A percentile compares a stretch with the other conserved stretches of the same genome.
Conservation (phyloP, 108 stramenopile genomes). For the Nitzschia sp. region DNA sequence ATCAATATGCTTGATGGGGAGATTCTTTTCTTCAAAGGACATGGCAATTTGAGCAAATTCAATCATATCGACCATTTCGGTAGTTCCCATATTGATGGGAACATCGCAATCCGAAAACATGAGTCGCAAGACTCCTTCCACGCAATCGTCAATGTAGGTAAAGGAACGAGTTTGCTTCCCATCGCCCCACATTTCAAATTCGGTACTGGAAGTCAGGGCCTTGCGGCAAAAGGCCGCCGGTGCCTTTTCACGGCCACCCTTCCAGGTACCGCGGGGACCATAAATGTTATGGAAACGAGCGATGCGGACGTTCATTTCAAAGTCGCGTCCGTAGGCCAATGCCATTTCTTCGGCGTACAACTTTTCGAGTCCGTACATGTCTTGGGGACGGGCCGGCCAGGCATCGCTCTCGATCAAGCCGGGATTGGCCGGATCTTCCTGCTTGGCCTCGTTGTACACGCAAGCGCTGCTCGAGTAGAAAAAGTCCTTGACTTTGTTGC, state of each 20-base stretch:
- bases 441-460: slow-evolving; percentile 99
- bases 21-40: slow-evolving; percentile 81
- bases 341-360: slow-evolving; percentile 99
- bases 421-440: slow-evolving; percentile 95
- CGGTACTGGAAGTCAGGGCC: slow-evolving; percentile 86
- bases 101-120: slow-evolving; percentile 92
- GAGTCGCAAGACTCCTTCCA: slow-evolving; percentile 94
- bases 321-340: slow-evolving; percentile 96
- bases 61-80: slow-evolving; percentile 97
- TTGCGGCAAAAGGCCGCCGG: slow-evolving; percentile 99
- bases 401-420: slow-evolving; percentile 95
- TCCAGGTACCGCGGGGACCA: slow-evolving; percentile 97
- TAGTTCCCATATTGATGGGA: slow-evolving; percentile 95
- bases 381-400: slow-evolving; percentile 99
- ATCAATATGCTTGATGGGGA: slow-evolving; percentile 98
- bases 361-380: slow-evolving; percentile 99
- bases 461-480: slow-evolving; percentile 97
- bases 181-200: slow-evolving; percentile 98
- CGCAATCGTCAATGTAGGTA: slow-evolving; percentile 99
- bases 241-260: slow-evolving; percentile 99
- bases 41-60: slow-evolving; percentile 94
- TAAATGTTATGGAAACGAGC: slow-evolving; percentile 99
- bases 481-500: slow-evolving; percentile 85
- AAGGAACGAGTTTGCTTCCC: slow-evolving; percentile 98
- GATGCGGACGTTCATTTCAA: slow-evolving; percentile 90